Conservation (phyloP, 78 protist species). For the slime mould (Dictyostelium discoideum) region DNA sequence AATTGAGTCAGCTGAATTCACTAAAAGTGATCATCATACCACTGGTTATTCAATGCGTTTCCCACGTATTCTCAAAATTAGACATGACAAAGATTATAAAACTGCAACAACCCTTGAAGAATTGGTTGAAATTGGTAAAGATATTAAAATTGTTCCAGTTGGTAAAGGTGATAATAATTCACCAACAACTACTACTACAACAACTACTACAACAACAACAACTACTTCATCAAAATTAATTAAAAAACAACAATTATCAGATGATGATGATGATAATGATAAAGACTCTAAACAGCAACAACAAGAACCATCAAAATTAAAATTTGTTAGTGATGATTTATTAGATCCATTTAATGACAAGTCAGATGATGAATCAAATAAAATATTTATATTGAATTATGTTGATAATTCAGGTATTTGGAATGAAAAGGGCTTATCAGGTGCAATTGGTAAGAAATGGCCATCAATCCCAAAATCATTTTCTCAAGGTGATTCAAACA, state of each 20-base stretch:
- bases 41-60: slow-evolving; percentile 88
- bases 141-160: slow-evolving; percentile 38
- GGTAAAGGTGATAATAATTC: slow-evolving; percentile 20
- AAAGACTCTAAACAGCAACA: not conserved
- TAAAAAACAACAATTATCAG: not conserved
- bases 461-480: not conserved
- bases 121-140: slow-evolving; percentile 51
- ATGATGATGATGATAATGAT: not conserved
- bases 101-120: slow-evolving; percentile 68
- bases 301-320: slow-evolving; percentile 2
- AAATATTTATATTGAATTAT: slow-evolving; percentile 37
- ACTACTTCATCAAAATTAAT: not conserved
- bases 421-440: slow-evolving; percentile 56
- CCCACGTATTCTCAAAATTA: slow-evolving; percentile 76
- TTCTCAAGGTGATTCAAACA: not conserved
- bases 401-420: slow-evolving; percentile 71
- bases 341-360: slow-evolving; percentile 7
- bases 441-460: slow-evolving; percentile 52
- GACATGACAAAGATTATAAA: slow-evolving; percentile 86
- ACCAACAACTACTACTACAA: not conserved
- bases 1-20: slow-evolving; percentile 86
- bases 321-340: slow-evolving; percentile 16
- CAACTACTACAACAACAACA: slow-evolving; percentile 23
- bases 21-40: slow-evolving; percentile 61
- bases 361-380: not conserved